Base-by-base conservation (phyloP, 108 stramenopile species). In the Discostella stelligeroides region DNA sequence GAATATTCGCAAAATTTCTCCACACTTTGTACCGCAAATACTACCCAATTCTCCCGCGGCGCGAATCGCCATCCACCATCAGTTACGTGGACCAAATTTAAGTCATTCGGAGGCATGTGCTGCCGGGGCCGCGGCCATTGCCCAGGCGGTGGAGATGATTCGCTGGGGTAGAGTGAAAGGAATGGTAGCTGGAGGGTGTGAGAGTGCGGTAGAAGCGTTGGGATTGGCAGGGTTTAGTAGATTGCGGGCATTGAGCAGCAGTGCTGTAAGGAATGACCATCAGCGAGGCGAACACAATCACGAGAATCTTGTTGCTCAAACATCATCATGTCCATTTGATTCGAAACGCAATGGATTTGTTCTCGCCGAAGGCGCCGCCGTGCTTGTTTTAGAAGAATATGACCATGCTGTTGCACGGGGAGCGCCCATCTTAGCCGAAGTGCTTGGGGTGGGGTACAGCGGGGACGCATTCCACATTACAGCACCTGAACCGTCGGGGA, bases 11-110 rank as follows among this genome's bases (percentile, higher is more conserved):
- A 75, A 81, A 40, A 73, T 97, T 7, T 79, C 81, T 14, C 97
- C 98, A 1, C 96, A 94, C 76, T 99, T 99, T 79, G 94, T 99
- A 43, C 97, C 98, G 23, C 92, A 88, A 40, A 82, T 97, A 13
- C 82, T 99, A 49, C 60, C 88, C 14, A 99, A 99, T 80, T 83
- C 94, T 13, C 95, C 98, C 13, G 72, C 95, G 21, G 88, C 83
- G 2, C 64, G 88, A 23, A 43, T 93, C 1, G 92, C 94, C 27
- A 70, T 96, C 28, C 79, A 85, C 27, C 74, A 83, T 72, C 75
- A 78, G 23, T 63, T 97, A 17, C 60, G 48, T 25, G 98, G 98
- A 43, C 98, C 98, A 6, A 97, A 92, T 74, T 75, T 84, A 14
- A 56, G 86, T 15, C 83, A 82, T 17, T 85, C 95, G 34, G 96